Conservation (phyloP, 208 protist genomes). For the Entamoeba invadens region DNA sequence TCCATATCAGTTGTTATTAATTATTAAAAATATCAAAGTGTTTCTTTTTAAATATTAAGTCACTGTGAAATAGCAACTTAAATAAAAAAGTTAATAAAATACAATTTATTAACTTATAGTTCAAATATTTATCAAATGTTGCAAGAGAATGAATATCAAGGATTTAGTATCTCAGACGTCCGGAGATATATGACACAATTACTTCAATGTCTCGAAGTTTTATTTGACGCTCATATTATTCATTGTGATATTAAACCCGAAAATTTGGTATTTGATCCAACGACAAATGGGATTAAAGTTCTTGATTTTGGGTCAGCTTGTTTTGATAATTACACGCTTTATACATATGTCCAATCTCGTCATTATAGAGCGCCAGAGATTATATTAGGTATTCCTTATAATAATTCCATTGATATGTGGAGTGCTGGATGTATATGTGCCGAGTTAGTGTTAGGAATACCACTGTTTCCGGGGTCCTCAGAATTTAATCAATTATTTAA, state of each 20-base stretch:
- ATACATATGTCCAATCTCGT: conserved; percentile 73
- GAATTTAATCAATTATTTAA: not conserved
- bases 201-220: conserved; percentile 9
- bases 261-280: conserved; percentile 50
- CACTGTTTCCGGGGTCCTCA: conserved; percentile 66
- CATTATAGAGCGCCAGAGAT: conserved; percentile 78
- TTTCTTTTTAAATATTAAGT: too few species aligned
- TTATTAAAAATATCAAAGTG: too few species aligned
- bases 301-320: conserved; percentile 22
- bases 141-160: conserved; percentile 52
- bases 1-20: too few species aligned
- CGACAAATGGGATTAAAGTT: not conserved
- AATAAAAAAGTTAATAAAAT: too few species aligned
- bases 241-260: conserved; percentile 56
- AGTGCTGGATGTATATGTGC: conserved; percentile 86
- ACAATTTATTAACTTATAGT: too few species aligned
- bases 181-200: conserved; percentile 36
- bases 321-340: conserved; percentile 54
- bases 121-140: conserved; percentile 67
- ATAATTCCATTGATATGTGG: conserved; percentile 88
- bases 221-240: conserved; percentile 25
- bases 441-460: conserved; percentile 58
- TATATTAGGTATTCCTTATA: conserved; percentile 71
- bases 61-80: too few species aligned
- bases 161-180: conserved; percentile 29